Evolutionary conservation across 2,329 filamentous ascomycete genomes (phyloP).

Genomic region (Cladorrhinum sp.): DNA sequence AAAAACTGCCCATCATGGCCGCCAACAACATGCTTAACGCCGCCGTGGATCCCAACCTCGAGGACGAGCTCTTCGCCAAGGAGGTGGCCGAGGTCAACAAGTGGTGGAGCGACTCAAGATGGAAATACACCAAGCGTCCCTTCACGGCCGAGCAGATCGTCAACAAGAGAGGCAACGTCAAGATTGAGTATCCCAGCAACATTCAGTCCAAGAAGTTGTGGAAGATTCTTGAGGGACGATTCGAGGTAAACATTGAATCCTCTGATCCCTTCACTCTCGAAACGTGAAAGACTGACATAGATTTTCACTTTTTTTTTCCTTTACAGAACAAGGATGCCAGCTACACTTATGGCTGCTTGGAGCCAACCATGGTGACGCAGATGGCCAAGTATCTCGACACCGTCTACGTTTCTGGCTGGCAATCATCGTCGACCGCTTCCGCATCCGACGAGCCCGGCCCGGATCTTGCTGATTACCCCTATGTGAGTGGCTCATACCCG

Average conservation of each 20-base stretch:
- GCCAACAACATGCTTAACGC: constrained; percentile 60
- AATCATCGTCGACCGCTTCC: constrained; percentile 94
- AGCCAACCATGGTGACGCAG: constrained; percentile 97
- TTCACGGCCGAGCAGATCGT: constrained; percentile 98
- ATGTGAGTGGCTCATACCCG: too few species aligned
- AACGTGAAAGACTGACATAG: constrained; percentile 8
- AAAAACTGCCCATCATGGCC: constrained; percentile 47
- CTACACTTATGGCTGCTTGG: constrained; percentile 94
- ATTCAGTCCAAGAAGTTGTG: constrained; percentile 90
- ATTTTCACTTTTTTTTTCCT: background rate
- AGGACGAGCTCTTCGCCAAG: constrained; percentile 68
- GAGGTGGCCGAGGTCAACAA: constrained; percentile 86
- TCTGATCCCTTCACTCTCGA: too few species aligned
- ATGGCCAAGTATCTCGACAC: constrained; percentile 99
- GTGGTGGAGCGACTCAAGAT: constrained; percentile 92
- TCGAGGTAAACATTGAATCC: constrained; percentile 62
- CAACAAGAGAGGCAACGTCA: constrained; percentile 86
- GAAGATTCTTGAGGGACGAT: constrained; percentile 81
- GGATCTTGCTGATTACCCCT: constrained; percentile 96
- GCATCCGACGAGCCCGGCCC: constrained; percentile 93
- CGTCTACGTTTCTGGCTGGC: constrained; percentile 98
- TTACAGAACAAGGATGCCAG: constrained; percentile 74
- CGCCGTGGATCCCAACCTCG: constrained; percentile 53
- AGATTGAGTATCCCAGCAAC: constrained; percentile 90
- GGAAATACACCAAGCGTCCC: constrained; percentile 86